Percentiles rank a stretch among this genome's conserved stretches.
Conservation (phyloP, 2,329 filamentous ascomycete species). For the Hysterium pulicare region DNA sequence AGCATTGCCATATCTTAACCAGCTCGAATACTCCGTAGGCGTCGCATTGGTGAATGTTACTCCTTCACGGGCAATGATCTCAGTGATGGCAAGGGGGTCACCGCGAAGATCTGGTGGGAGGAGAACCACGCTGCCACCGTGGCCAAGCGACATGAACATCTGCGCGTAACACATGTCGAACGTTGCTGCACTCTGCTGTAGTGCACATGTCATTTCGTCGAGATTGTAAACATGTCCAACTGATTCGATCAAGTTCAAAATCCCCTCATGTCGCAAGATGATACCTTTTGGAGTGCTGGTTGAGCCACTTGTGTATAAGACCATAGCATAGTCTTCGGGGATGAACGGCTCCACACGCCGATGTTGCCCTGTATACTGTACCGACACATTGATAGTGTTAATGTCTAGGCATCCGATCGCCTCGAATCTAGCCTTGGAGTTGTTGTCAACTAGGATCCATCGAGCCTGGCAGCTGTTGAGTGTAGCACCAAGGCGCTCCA, state of each 20-base stretch:
- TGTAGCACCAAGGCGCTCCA: constrained; percentile 27
- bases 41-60: constrained; percentile 39
- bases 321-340: constrained; percentile 1
- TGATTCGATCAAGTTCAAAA: constrained; percentile 25
- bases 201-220: constrained; percentile 31
- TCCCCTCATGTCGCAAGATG: constrained; percentile 9
- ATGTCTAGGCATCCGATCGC: too few relatives aligned
- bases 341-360: too few relatives aligned
- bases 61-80: constrained; percentile 29
- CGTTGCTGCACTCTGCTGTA: constrained; percentile 42
- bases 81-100: constrained; percentile 31
- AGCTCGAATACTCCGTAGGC: constrained; percentile 38
- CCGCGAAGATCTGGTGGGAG: constrained; percentile 24
- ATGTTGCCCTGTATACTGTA: too few relatives aligned
- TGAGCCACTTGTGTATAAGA: constrained; percentile 11
- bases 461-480: too few relatives aligned
- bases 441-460: too few relatives aligned
- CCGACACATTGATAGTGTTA: too few relatives aligned
- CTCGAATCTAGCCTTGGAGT: too few relatives aligned
- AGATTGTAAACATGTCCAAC: background rate
- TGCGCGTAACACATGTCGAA: constrained; percentile 42
- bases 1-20: constrained; percentile 12
- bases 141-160: constrained; percentile 37
- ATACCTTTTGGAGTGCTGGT: constrained; percentile 13
- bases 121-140: constrained; percentile 37